phyloP scores from a whole-genome alignment of 2,329 filamentous ascomycete genomes.

The Fusarium keratoplasticum region DNA sequence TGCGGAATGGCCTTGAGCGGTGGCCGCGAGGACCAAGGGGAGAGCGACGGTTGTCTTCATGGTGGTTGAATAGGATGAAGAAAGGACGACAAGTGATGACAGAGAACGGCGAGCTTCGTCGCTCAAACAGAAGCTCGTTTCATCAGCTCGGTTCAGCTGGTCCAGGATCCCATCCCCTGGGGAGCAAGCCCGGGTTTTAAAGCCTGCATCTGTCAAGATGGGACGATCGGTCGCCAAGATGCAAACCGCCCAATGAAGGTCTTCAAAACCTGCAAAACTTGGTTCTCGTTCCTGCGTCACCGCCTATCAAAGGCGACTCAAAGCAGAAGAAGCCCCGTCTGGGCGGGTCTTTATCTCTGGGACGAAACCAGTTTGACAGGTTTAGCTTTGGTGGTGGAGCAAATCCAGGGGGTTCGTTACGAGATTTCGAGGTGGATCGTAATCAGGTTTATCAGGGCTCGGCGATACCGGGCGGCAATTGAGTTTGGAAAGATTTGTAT shows the following conservation, averaged over 20 bases:
- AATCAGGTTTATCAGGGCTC: background rate
- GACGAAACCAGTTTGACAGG: conserved; percentile 3
- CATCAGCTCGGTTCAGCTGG: background rate
- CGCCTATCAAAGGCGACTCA: conserved; percentile 12
- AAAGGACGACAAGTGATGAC: background rate
- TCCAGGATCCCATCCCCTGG: conserved; percentile 1
- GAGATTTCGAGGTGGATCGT: conserved; percentile 2
- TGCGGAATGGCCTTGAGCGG: background rate
- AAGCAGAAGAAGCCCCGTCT: background rate
- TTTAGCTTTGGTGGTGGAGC: conserved; percentile 9
- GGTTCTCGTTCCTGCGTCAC: conserved; percentile 11
- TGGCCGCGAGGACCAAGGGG: conserved; percentile 14
- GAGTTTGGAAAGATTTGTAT: background rate
- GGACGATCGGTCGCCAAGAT: conserved; percentile 9
- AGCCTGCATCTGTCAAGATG: conserved; percentile 2
- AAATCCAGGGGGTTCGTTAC: background rate
- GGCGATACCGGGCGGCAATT: background rate
- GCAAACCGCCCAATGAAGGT: background rate
- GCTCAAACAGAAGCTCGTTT: background rate
- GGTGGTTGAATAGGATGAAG: background rate
- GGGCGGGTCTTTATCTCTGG: conserved; percentile 2
- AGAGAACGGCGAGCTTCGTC: background rate
- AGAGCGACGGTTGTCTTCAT: conserved; percentile 13
- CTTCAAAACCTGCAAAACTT: background rate
- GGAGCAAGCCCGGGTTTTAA: conserved; percentile 6